Evolutionary conservation across 495 filamentous ascomycete genomes (phyloP).

Genomic region (Sabuloglossum arenarium): DNA sequence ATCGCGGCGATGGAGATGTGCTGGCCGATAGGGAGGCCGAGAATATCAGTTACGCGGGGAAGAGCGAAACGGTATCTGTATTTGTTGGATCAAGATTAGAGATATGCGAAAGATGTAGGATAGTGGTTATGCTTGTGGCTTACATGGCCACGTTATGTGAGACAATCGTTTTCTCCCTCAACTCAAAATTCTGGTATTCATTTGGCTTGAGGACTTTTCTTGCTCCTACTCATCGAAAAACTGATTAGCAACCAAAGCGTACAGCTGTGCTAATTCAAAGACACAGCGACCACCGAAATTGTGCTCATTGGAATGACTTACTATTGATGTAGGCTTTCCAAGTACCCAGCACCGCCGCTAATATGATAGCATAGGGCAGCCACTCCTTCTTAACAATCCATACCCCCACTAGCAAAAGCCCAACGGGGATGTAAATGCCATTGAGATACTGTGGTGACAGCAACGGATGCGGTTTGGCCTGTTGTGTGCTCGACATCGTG

Average conservation of each 20-base stretch:
- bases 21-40: slow-evolving; percentile 93
- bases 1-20: slow-evolving; percentile 87
- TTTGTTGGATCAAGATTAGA: slow-evolving; percentile 7
- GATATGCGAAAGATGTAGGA: neutral
- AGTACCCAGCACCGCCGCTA: slow-evolving; percentile 36
- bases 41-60: slow-evolving; percentile 52
- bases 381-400: slow-evolving; percentile 63
- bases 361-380: slow-evolving; percentile 44
- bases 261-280: neutral
- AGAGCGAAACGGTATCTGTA: slow-evolving; percentile 72
- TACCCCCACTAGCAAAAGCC: slow-evolving; percentile 52
- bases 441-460: slow-evolving; percentile 36
- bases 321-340: slow-evolving; percentile 41
- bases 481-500: slow-evolving; percentile 14
- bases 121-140: slow-evolving; percentile 6
- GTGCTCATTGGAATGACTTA: slow-evolving; percentile 18
- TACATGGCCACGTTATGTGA: slow-evolving; percentile 95
- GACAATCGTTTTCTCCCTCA: slow-evolving; percentile 77
- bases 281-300: neutral
- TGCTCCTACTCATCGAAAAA: slow-evolving; percentile 25
- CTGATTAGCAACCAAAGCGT: neutral
- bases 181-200: slow-evolving; percentile 69
- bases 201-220: slow-evolving; percentile 71
- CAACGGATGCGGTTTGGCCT: slow-evolving; percentile 13
- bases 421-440: slow-evolving; percentile 71